Evolutionary conservation across 805 yeast species (phyloP).

Genomic region (Candida tibetensis): DNA sequence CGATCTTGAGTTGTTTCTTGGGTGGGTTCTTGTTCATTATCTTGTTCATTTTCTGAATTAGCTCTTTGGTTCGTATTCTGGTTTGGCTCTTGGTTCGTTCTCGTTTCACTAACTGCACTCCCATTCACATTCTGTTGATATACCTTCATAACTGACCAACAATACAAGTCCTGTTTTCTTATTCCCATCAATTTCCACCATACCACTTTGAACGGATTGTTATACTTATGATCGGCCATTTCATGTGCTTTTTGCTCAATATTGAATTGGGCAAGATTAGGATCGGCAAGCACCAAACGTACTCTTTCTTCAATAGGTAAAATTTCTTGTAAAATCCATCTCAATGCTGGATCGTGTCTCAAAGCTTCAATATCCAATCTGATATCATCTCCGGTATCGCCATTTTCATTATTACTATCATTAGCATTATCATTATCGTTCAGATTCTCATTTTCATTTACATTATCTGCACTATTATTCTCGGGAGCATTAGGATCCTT

Average conservation of each 20-base stretch:
- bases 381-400: constrained; percentile 12
- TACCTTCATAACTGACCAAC: constrained; percentile 47
- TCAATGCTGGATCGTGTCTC: constrained; percentile 36
- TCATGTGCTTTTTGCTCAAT: constrained; percentile 46
- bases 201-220: constrained; percentile 26
- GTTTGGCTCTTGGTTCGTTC: too few species aligned
- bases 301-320: constrained; percentile 43
- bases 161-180: constrained; percentile 43
- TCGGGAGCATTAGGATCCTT: constrained; percentile 13
- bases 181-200: constrained; percentile 63
- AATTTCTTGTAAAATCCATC: constrained; percentile 37
- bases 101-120: too few species aligned
- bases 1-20: too few species aligned
- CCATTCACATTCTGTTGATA: constrained; percentile 16
- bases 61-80: too few species aligned
- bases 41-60: too few species aligned
- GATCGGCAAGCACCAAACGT: constrained; percentile 38
- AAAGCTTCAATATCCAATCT: constrained; percentile 30
- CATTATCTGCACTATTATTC: constrained; percentile 3
- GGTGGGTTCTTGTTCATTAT: too few species aligned
- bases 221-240: constrained; percentile 33
- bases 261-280: constrained; percentile 29
- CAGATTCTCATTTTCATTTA: not conserved
- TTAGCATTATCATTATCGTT: constrained; percentile 1
- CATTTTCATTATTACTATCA: constrained; percentile 7